Evolutionary conservation across 2,329 filamentous ascomycete genomes (phyloP), one percentile per base, ranked within the genome.

Genomic region (Colletotrichum sublineola): DNA sequence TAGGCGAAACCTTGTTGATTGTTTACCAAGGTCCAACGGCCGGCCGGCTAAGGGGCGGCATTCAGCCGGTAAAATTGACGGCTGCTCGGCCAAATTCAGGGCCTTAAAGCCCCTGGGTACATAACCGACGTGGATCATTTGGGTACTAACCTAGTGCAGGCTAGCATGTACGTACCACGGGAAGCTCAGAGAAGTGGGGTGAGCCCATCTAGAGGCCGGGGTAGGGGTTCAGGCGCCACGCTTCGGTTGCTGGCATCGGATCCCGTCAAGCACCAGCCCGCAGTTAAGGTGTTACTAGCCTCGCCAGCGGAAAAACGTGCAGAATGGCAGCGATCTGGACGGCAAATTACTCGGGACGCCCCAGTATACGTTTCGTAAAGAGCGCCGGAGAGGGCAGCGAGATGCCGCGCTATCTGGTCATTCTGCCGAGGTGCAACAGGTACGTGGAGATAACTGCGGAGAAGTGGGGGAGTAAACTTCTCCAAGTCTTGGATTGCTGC

Each of bases 381-480:
- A 58, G 50, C 29, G 36, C n/a, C 15, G 24, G 14, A 31, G 14
- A 72, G 53, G 24, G 31, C 60, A 44, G 66, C 58, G 58, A 69
- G 66, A 69, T 69, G 53, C 69, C 66, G 69, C 60, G 38, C 69
- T 69, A 69, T 42, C 55, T 64, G 29, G 31, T 29, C 38, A 24
- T 48, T 60, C 66, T 69, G 33, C 69, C 69, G 69, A 72, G 69
- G 66, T 72, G 60, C 60, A 55, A 44, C 60, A 52, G 53, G 46
- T 69, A 31, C 66, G 66, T 72, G 53, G 69, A 40, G 69, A 64
- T 46, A 72, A 69, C 50, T 72, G 69, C 69, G 69, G 69, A 72
- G 69, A 72, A 64, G 69, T 72, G 69, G 69, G 60, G 66, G 55
- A 69, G 48, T 29, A 52, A 5, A 38, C 52, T 60, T 68, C 65